phyloP scores from a whole-genome alignment of 345 rosid genomes.

The Eucalyptus cladocalyx region DNA sequence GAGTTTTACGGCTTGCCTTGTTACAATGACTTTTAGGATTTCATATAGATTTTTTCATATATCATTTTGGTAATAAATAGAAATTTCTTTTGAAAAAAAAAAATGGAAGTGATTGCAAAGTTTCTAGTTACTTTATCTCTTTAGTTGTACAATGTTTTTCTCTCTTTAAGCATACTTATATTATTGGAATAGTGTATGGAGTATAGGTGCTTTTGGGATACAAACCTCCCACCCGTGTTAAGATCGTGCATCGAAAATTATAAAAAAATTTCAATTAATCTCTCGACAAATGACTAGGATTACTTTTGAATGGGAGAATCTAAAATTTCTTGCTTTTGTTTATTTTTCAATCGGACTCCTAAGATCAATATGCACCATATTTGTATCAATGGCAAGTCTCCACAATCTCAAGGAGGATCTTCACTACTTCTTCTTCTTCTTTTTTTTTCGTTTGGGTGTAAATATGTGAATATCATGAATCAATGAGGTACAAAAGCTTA shows the following conservation, averaged over 20 bases:
- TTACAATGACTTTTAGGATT: no score
- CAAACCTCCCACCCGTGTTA: background rate
- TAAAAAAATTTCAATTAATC: background rate
- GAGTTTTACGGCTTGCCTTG: no score
- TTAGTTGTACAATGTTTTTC: no score
- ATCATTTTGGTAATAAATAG: no score
- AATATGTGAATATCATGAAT: no score
- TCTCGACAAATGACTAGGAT: background rate
- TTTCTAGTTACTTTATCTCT: no score
- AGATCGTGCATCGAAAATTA: background rate
- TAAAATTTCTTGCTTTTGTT: background rate
- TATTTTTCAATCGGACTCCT: background rate
- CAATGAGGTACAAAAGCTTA: no score
- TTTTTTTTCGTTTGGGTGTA: no score
- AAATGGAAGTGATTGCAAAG: no score
- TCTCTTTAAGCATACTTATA: no score
- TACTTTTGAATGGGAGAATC: background rate
- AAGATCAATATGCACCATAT: background rate
- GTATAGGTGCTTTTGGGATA: background rate
- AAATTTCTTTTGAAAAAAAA: no score
- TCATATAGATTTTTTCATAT: no score
- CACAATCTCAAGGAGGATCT: background rate
- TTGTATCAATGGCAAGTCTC: background rate
- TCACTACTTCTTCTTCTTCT: background rate
- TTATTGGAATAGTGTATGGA: background rate